phyloP scores from a whole-genome alignment of 257 asterid species.

The Solanum appendiculatum region DNA sequence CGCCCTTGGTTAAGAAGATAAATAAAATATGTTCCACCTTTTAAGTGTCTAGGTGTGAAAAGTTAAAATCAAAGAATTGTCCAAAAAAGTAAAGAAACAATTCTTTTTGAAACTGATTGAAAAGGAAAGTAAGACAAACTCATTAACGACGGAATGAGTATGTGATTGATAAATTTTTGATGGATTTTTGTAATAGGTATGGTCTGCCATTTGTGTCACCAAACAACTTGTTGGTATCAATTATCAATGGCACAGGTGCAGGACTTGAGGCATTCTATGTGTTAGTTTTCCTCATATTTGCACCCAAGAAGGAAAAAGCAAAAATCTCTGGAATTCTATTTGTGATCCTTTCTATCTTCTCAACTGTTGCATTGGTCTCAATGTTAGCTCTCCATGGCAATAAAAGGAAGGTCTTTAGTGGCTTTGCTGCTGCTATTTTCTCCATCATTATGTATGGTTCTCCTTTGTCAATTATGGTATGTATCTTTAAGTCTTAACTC shows the following conservation, averaged over 20 bases:
- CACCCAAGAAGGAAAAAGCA: conserved; percentile 58
- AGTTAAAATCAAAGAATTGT: too few relatives aligned
- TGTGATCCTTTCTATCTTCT: conserved; percentile 33
- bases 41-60: neutral
- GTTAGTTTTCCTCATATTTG: conserved; percentile 38
- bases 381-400: conserved; percentile 32
- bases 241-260: conserved; percentile 52
- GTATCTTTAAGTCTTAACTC: neutral
- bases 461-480: conserved; percentile 67
- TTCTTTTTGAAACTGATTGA: too few relatives aligned
- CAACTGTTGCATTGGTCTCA: conserved; percentile 44
- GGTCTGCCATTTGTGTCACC: conserved; percentile 66
- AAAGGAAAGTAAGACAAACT: neutral
- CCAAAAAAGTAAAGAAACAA: too few relatives aligned
- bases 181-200: conserved; percentile 33
- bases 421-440: conserved; percentile 51
- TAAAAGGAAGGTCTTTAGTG: conserved; percentile 41
- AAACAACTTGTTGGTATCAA: conserved; percentile 46
- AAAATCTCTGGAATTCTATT: conserved; percentile 43
- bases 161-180: neutral
- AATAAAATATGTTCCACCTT: neutral
- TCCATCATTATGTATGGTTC: conserved; percentile 81
- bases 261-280: conserved; percentile 54
- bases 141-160: neutral
- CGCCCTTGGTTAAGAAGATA: neutral